Evolutionary conservation across 805 yeast genomes (phyloP).

Genomic region (Myxozyma sirexii): DNA sequence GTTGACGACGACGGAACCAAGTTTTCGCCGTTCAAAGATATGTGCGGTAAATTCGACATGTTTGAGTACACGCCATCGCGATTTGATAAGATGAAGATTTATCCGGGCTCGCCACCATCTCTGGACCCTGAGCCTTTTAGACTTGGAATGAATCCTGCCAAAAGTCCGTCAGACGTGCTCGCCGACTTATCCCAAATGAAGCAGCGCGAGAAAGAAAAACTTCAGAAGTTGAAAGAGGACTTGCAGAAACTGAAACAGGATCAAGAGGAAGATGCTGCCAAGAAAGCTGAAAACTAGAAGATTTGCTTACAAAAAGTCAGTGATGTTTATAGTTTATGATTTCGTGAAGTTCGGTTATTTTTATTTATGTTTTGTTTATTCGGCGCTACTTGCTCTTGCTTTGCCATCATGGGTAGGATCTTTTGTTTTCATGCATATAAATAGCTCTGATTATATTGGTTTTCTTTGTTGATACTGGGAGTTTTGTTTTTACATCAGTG

Average conservation of each 20-base stretch:
- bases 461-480: background rate
- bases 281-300: background rate
- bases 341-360: background rate
- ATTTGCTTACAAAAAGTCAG: no score
- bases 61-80: constrained; percentile 25
- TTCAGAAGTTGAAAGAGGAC: constrained; percentile 9
- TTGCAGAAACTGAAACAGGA: constrained; percentile 7
- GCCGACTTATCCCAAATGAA: background rate
- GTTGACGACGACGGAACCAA: constrained; percentile 27
- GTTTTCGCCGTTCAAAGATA: constrained; percentile 21
- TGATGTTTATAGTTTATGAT: no score
- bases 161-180: constrained; percentile 23
- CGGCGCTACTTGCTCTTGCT: background rate
- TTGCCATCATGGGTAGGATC: background rate
- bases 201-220: constrained; percentile 7
- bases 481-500: background rate
- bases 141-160: constrained; percentile 26
- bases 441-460: background rate
- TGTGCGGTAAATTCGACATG: constrained; percentile 32
- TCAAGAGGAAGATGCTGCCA: constrained; percentile 2
- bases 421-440: background rate
- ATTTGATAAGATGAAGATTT: constrained; percentile 10
- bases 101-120: constrained; percentile 15
- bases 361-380: background rate
- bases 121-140: constrained; percentile 32